Percentiles rank a stretch among this genome's conserved stretches.
Conservation (phyloP, 192 early-diverging fungal species). For the Gigaspora rosea region DNA sequence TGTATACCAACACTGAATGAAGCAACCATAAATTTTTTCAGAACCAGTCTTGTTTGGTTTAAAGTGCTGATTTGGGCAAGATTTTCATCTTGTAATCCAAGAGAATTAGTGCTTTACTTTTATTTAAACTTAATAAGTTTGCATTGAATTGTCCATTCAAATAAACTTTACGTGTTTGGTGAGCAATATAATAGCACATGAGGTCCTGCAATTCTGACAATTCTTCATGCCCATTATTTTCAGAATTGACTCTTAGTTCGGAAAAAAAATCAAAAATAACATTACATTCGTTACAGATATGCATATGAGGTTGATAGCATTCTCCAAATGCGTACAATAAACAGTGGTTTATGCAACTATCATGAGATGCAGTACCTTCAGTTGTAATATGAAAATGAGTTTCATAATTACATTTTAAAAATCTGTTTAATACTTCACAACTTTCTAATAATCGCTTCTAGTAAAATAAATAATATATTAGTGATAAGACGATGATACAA, state of each 20-base stretch:
- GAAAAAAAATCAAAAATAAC: not conserved
- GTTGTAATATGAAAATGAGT: not conserved
- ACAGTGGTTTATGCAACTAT: not conserved
- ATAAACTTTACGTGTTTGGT: not conserved
- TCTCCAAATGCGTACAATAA: not conserved
- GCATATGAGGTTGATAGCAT: not conserved
- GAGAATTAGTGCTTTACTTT: not conserved
- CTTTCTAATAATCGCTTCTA: no score
- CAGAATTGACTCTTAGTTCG: not conserved
- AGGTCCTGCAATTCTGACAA: not conserved
- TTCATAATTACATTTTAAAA: not conserved
- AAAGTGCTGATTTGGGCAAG: not conserved
- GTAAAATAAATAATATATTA: no score
- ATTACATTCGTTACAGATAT: not conserved
- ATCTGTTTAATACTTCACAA: not conserved
- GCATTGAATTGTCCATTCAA: not conserved
- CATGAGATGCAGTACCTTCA: not conserved
- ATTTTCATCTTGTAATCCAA: not conserved
- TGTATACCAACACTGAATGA: not conserved
- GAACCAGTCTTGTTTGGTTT: not conserved
- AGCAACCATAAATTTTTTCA: not conserved
- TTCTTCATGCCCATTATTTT: not conserved
- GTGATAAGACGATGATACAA: no score
- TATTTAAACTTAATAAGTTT: not conserved
- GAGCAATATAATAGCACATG: not conserved